Percentiles rank a stretch among this genome's conserved stretches.
Conservation (phyloP, 78 protist genomes). For the Dictyostelium purpureum region DNA sequence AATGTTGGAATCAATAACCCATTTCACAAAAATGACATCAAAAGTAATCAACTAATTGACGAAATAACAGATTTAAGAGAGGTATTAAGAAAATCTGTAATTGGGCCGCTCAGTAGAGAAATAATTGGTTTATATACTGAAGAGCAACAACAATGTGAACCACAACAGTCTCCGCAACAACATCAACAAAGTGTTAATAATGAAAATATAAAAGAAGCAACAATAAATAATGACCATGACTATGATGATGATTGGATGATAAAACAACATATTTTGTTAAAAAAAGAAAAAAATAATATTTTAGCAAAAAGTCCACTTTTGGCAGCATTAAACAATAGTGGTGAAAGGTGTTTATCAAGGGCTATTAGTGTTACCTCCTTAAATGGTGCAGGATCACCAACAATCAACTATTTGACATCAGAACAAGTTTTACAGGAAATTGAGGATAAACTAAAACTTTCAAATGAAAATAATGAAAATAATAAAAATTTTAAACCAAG, state of each 20-base stretch:
- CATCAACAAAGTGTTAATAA: neutral
- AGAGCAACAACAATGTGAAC: neutral
- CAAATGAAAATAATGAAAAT: too few species aligned
- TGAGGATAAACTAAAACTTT: neutral
- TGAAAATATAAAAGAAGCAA: neutral
- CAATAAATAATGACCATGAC: neutral
- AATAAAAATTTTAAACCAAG: too few species aligned
- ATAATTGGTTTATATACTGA: neutral
- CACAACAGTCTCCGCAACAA: neutral
- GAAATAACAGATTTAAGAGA: conserved; percentile 64
- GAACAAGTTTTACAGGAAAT: neutral
- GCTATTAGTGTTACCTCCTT: neutral
- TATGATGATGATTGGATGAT: neutral
- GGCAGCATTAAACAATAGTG: neutral
- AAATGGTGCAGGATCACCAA: neutral
- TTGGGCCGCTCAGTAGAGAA: conserved; percentile 55
- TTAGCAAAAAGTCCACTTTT: neutral
- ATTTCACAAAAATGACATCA: conserved; percentile 41
- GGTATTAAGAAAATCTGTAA: conserved; percentile 41
- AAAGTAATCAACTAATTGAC: conserved; percentile 58
- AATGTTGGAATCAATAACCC: conserved; percentile 9
- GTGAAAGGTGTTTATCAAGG: neutral
- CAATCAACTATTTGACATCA: neutral
- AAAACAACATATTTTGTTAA: neutral
- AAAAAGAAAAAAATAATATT: neutral